A percentile compares a stretch with the other conserved stretches of the same genome.
Evolutionary conservation across 257 asterid species (phyloP).

Genomic region (Apocynum venetum): DNA sequence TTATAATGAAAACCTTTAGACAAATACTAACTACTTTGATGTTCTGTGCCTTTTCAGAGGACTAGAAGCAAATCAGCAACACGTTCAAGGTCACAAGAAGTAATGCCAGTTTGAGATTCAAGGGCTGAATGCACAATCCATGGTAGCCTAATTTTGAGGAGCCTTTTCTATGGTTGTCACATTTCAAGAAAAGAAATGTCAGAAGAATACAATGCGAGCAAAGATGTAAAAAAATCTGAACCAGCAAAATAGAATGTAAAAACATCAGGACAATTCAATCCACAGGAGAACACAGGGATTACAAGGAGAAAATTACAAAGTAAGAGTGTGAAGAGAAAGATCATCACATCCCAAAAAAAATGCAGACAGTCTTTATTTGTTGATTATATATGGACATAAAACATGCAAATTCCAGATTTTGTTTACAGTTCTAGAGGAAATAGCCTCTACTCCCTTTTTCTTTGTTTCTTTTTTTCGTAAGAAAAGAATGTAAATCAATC

Average conservation of each 20-base stretch:
- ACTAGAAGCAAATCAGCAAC: slow-evolving; percentile 26
- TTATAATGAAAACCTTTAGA: neutral
- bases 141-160: neutral
- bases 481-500: neutral
- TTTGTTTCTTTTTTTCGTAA: neutral
- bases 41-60: slow-evolving; percentile 8
- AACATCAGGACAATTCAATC: neutral
- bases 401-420: neutral
- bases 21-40: neutral
- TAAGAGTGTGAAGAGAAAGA: neutral
- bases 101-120: slow-evolving; percentile 27
- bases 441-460: neutral
- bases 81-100: slow-evolving; percentile 35
- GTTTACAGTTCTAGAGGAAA: neutral
- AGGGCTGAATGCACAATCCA: slow-evolving; percentile 2
- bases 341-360: neutral
- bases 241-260: neutral
- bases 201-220: neutral
- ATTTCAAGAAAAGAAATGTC: neutral
- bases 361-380: neutral
- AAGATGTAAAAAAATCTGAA: neutral
- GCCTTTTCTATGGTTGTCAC: neutral
- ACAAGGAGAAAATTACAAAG: neutral
- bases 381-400: neutral
- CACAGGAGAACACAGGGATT: too few relatives aligned